Percentiles rank a stretch among this genome's conserved stretches.
phyloP scores from a whole-genome alignment of 495 filamentous ascomycete species.

The Cryomyces minteri region DNA sequence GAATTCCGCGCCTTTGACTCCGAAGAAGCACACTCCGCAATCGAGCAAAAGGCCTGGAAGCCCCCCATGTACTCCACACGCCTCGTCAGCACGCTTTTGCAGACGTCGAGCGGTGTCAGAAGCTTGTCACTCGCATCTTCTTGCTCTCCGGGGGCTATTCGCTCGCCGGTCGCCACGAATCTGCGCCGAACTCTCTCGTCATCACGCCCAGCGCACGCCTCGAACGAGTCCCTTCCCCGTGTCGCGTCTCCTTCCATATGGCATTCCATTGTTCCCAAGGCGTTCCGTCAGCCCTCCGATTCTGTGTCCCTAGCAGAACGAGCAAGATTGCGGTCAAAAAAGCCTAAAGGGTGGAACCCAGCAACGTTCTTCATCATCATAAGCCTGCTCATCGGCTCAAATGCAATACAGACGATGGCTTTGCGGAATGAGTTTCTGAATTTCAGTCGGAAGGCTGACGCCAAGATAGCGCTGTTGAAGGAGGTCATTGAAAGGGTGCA shows the following conservation, averaged over 20 bases:
- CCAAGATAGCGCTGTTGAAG: slow-evolving; percentile 54
- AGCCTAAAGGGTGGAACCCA: slow-evolving; percentile 71
- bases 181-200: too few relatives aligned
- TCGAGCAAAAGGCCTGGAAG: background rate
- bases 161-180: too few relatives aligned
- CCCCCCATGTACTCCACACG: background rate
- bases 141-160: too few relatives aligned
- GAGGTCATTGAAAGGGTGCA: slow-evolving; percentile 74
- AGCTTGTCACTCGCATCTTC: too few relatives aligned
- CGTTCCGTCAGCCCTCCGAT: slow-evolving; percentile 2
- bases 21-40: too few relatives aligned
- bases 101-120: too few relatives aligned
- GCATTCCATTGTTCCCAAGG: slow-evolving; percentile 10
- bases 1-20: too few relatives aligned
- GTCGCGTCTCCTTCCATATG: slow-evolving; percentile 11
- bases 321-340: background rate
- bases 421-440: slow-evolving; percentile 55
- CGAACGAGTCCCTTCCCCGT: slow-evolving; percentile 5
- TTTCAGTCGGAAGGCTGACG: slow-evolving; percentile 57
- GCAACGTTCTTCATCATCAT: slow-evolving; percentile 86
- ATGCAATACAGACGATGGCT: slow-evolving; percentile 79
- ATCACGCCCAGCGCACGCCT: too few relatives aligned
- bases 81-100: too few relatives aligned
- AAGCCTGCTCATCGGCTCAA: slow-evolving; percentile 78
- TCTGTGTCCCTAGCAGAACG: background rate